Percentiles rank a stretch among this genome's conserved stretches.
Conservation (phyloP, 257 asterid genomes). For the Salvia hispanica region DNA sequence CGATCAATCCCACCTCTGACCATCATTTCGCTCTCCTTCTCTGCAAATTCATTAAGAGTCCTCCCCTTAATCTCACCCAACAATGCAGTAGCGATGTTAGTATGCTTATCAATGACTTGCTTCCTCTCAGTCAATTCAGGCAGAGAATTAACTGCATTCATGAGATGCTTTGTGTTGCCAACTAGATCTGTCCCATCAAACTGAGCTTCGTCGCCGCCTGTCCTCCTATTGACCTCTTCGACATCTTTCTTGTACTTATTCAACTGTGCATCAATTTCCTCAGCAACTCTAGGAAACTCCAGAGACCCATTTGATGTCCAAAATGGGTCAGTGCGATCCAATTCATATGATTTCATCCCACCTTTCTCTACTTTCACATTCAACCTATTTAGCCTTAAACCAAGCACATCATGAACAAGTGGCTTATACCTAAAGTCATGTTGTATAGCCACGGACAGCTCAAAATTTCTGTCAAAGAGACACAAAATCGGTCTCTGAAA, state of each 20-base stretch:
- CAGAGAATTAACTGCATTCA: slow-evolving; percentile 91
- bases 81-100: slow-evolving; percentile 83
- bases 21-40: slow-evolving; percentile 93
- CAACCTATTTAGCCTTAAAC: slow-evolving; percentile 86
- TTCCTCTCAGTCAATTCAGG: slow-evolving; percentile 94
- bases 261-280: slow-evolving; percentile 83
- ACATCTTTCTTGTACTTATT: slow-evolving; percentile 84
- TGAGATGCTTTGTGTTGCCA: slow-evolving; percentile 92
- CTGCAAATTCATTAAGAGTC: slow-evolving; percentile 69
- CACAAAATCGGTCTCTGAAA: slow-evolving; percentile 97
- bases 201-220: slow-evolving; percentile 89
- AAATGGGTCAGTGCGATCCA: slow-evolving; percentile 80
- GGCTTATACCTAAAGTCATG: slow-evolving; percentile 97
- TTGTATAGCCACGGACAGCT: slow-evolving; percentile 83
- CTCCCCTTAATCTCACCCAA: slow-evolving; percentile 47
- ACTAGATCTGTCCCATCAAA: slow-evolving; percentile 83
- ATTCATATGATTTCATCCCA: slow-evolving; percentile 75
- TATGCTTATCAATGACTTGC: slow-evolving; percentile 85
- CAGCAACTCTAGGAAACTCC: slow-evolving; percentile 93
- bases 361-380: slow-evolving; percentile 89
- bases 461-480: slow-evolving; percentile 87
- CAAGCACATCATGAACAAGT: slow-evolving; percentile 93
- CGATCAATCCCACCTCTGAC: slow-evolving; percentile 81
- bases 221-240: slow-evolving; percentile 84
- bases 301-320: slow-evolving; percentile 81